Evolutionary conservation across 1,139 yeast species (phyloP), one percentile per base, ranked within the genome.

Genomic region (Taiozyma sp.): DNA sequence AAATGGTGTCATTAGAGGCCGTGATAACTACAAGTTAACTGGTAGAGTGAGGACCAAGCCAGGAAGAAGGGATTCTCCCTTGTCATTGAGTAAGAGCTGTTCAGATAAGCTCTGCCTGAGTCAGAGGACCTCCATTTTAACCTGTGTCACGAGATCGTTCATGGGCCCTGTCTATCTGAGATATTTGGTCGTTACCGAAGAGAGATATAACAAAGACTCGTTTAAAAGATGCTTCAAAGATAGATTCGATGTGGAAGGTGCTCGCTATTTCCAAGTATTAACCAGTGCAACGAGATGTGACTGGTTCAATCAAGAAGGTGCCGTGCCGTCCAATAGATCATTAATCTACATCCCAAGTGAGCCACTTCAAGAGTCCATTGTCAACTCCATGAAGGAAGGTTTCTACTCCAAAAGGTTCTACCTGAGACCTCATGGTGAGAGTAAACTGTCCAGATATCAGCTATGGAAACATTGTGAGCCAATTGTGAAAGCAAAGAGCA

Each of bases 1-100:
- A 2, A 67, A 63, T 50, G 65, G 70, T 6, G 68, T 74, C 1
- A 49, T 80, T 2, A 67, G 97, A 56, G 97, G 98, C 0, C 68
- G 97, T 45, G 80, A 78, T 44, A 75, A 81, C 61, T 87, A 81
- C 58, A 71, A 70, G 27, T 63, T 68, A 32, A 66, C 75, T 1
- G 96, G 96, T 0, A 67, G 73, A 4, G 91, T 91, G 0, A 72
- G 99, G 55, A 92, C 97, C 0, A 92, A 92, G 63, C 99, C 98
- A 0, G 99, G 98, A 2, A 69, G 97, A 49, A 66, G 75, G 19
- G 97, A 92, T 64, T 85, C 97, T 3, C 74, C 78, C 2, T 56
- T 82, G 3, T 80, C 96, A 0, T 67, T 77, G 43, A 87, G 96
- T 43, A 92, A 91, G 64, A 88, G 96, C 0, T 92, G 98, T 65